Evolutionary conservation across 2,329 filamentous ascomycete species (phyloP).

Genomic region (Stachybotrys echinatus): DNA sequence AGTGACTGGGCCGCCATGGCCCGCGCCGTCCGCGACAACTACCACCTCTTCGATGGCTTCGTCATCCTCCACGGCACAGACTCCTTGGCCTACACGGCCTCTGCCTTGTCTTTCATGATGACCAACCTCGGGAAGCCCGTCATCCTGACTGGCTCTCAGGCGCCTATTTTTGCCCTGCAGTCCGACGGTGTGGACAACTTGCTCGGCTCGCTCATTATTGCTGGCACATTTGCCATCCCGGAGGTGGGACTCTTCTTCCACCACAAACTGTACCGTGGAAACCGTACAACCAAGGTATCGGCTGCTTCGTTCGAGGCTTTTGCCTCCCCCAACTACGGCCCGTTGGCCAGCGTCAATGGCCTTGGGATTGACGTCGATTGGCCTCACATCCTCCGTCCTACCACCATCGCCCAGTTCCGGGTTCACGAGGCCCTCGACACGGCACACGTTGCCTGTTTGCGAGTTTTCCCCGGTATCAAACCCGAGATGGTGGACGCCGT

Average conservation of each 20-base stretch:
- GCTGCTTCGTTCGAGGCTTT: slow-evolving; percentile 85
- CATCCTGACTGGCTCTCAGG: slow-evolving; percentile 76
- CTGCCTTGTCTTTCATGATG: slow-evolving; percentile 90
- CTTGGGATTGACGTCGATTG: slow-evolving; percentile 78
- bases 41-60: slow-evolving; percentile 84
- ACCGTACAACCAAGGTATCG: slow-evolving; percentile 82
- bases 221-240: slow-evolving; percentile 86
- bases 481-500: slow-evolving; percentile 91
- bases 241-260: slow-evolving; percentile 95
- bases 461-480: slow-evolving; percentile 88
- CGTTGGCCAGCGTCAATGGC: slow-evolving; percentile 75
- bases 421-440: slow-evolving; percentile 75
- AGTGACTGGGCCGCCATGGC: slow-evolving; percentile 84
- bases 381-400: slow-evolving; percentile 71
- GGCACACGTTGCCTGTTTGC: slow-evolving; percentile 81
- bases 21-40: slow-evolving; percentile 73
- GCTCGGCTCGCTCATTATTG: slow-evolving; percentile 80
- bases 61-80: slow-evolving; percentile 89
- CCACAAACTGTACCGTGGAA: slow-evolving; percentile 83
- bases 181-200: slow-evolving; percentile 90
- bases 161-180: slow-evolving; percentile 85
- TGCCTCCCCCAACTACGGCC: slow-evolving; percentile 78
- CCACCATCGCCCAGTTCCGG: slow-evolving; percentile 66
- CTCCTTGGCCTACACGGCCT: slow-evolving; percentile 83
- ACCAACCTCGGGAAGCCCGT: slow-evolving; percentile 87